phyloP scores from a whole-genome alignment of 495 filamentous ascomycete genomes.

The Trichodelitschia bisporula region DNA sequence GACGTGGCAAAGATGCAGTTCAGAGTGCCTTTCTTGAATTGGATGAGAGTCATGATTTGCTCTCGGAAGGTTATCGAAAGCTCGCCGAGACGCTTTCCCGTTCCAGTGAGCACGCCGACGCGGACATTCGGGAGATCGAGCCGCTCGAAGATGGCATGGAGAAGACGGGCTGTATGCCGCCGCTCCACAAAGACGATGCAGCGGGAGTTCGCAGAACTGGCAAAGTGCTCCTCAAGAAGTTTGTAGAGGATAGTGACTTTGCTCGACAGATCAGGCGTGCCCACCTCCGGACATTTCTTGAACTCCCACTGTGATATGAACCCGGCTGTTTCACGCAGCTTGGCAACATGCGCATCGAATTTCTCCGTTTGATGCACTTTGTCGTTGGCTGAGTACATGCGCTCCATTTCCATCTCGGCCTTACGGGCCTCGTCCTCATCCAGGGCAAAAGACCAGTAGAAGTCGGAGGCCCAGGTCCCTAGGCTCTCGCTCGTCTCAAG shows the following conservation, averaged over 20 bases:
- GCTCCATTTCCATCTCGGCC: constrained; percentile 30
- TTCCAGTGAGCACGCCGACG: constrained; percentile 41
- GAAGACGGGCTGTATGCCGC: constrained; percentile 49
- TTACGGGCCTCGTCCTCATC: constrained; percentile 36
- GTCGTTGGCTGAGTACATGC: constrained; percentile 11
- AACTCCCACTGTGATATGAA: constrained; percentile 25
- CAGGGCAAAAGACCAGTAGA: constrained; percentile 51
- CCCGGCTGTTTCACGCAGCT: constrained; percentile 34
- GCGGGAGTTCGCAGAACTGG: constrained; percentile 27
- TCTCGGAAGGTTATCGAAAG: constrained; percentile 39
- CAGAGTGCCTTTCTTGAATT: constrained; percentile 53
- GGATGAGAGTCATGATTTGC: constrained; percentile 51
- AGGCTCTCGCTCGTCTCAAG: constrained; percentile 38
- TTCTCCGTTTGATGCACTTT: constrained; percentile 13
- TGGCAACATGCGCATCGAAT: constrained; percentile 23
- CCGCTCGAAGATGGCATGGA: constrained; percentile 36
- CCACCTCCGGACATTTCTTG: constrained; percentile 20
- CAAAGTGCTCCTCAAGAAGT: constrained; percentile 33
- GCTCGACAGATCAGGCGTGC: constrained; percentile 28
- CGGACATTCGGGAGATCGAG: constrained; percentile 33
- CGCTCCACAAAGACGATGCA: constrained; percentile 78
- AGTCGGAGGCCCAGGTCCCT: constrained; percentile 71
- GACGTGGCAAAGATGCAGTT: constrained; percentile 85
- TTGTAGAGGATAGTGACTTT: constrained; percentile 44
- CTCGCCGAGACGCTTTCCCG: constrained; percentile 22